These are phyloP conservation scores for Penicillium sumatraense DNA, from an alignment of 2,329 filamentous ascomycete genomes.

Conservation along the genomic window DNA sequence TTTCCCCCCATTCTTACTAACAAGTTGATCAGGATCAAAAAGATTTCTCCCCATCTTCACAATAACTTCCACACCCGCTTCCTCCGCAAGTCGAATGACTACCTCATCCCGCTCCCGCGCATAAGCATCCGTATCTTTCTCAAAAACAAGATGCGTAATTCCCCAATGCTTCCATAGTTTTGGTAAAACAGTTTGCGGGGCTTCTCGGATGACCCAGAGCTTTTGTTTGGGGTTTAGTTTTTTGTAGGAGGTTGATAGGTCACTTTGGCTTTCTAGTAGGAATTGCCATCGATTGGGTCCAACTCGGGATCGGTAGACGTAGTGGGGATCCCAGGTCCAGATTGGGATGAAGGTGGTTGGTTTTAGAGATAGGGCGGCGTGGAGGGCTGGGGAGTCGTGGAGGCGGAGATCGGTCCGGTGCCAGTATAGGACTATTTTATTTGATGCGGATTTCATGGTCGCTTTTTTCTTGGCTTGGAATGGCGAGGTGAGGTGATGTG, in stretches of 20 bases:
- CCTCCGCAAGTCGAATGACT: conserved; percentile 63
- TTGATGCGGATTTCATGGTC: conserved; percentile 10
- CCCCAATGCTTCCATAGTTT: conserved; percentile 76
- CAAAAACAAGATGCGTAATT: conserved; percentile 76
- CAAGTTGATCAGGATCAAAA: conserved; percentile 73
- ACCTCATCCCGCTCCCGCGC: conserved; percentile 65
- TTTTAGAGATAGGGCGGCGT: conserved; percentile 71
- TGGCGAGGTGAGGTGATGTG: not conserved
- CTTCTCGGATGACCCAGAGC: conserved; percentile 73
- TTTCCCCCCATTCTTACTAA: conserved; percentile 67
- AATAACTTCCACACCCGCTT: conserved; percentile 72
- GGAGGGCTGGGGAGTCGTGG: conserved; percentile 75
- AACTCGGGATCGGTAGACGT: conserved; percentile 73
- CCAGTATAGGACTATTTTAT: conserved; percentile 70
- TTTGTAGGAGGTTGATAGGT: conserved; percentile 69
- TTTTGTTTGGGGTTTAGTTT: conserved; percentile 73
- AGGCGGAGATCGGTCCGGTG: conserved; percentile 78
- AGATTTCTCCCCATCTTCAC: conserved; percentile 68
- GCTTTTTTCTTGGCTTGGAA: not conserved
- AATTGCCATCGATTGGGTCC: conserved; percentile 77
- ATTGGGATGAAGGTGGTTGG: conserved; percentile 73
- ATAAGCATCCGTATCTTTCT: conserved; percentile 78
- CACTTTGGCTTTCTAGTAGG: conserved; percentile 73
- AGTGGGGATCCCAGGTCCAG: conserved; percentile 82
- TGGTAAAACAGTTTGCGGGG: conserved; percentile 70